Base-by-base conservation (phyloP, 1,284 basidiomycete species). In the Neotropicomus parvogracilis region DNA sequence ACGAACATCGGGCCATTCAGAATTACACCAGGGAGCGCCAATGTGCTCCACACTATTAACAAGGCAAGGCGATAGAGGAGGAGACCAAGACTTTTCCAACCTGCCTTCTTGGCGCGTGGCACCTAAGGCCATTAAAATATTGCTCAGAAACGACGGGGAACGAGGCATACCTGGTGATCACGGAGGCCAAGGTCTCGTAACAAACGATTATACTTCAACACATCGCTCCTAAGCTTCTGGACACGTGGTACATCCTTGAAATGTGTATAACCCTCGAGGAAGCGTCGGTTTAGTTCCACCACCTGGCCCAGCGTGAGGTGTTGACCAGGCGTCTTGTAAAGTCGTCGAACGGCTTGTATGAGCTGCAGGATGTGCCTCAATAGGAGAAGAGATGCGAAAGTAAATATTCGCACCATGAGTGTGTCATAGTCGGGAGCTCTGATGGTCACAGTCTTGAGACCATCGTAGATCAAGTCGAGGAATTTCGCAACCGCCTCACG, bases 361-460 rank as follows among this genome's bases (percentile, higher is more conserved):
- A 97, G 79, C 89, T 91, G 52, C 39, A 14, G 44, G 27, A 29
- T 26, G 14, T 26, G 27, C 34, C 36, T 54, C 32, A 50, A 17
- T 46, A 44, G 24, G 37, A 24, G 27, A 28, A 32, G 28, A n/a
- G 39, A 40, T 9, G 27, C 11, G 29, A 44, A 31, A 36, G 24
- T 13, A 42, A 49, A 46, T 10, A 31, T 11, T 63, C 51, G 50
- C 57, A 89, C 94, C 94, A 98, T 97, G 48, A 99, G 77, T 2
- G 97, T 99, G 59, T 99, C 97, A 68, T 91, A 99, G 69, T 99
- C 97, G 1, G 97, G 94, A 9, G 95, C 93, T 47, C 95, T 79
- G 37, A 99, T 81, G 0, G 97, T 99, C 37, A 99, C 97, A 2
- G 93, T 95, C 72, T 98, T 97, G 58, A 99, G 74, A n/a, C 84